Evolutionary conservation across 108 stramenopile species (phyloP), one percentile per base, ranked within the genome.

Genomic region (Skeletonema tropicum): DNA sequence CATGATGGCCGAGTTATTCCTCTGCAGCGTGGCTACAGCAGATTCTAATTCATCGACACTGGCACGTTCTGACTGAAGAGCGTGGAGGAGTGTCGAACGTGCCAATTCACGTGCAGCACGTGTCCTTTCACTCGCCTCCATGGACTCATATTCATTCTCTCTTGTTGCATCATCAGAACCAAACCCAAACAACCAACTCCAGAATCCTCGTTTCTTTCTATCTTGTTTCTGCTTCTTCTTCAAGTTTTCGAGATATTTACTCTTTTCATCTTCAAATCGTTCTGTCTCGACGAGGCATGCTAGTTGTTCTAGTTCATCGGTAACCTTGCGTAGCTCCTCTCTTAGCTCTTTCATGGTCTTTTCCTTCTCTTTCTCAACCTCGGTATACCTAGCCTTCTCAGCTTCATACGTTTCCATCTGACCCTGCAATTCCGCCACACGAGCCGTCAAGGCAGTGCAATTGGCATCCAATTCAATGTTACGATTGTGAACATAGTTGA

Each of bases 1-100:
- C 32, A 91, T 85, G 64, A 92, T 91, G 6, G 89, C 89, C 9
- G 93, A 86, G 57, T 92, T 92, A 76, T 94, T 92, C 46, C 88
- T 85, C 60, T 91, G 86, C 68, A 91, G 60, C 2, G 80, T 76
- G 9, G 74, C 36, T 1, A 92, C 68, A 0, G 82, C 79, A 2
- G 83, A 59, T 30, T 94, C 93, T 15, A 94, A 79, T 58, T 94
- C 93, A 15, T 91, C 85, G 0, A 92, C 91, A 46, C 82, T 90
- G n/a, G 70, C 49, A 25, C 93, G 85, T 73, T 92, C 93, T 1
- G 85, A 69, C 78, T 89, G 91, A 21, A 94, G 68, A 14, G 93
- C 93, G 17, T 81, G 80, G 13, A 94, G 62, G 3, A 94, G 75
- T 2, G 91, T 92, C 1, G 91, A 88, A 21, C 86, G 87, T 23